Percentiles rank a stretch among this genome's conserved stretches.
phyloP scores from a whole-genome alignment of 2,329 filamentous ascomycete genomes.

The Aspergillus luchuensis region DNA sequence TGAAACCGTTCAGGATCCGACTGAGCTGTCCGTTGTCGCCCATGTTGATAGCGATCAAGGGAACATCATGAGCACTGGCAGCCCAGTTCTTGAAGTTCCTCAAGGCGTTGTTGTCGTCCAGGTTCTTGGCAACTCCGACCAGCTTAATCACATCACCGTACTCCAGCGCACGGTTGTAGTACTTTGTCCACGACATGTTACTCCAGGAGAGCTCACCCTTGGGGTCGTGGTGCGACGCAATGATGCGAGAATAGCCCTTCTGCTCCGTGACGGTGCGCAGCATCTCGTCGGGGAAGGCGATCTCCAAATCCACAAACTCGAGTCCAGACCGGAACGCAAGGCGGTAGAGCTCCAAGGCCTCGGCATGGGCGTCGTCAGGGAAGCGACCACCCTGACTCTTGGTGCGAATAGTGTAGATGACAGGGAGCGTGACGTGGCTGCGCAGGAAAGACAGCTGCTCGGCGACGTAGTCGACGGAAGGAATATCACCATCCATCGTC shows the following conservation, averaged over 20 bases:
- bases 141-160: constrained; percentile 95
- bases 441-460: constrained; percentile 80
- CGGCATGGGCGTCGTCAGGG: constrained; percentile 72
- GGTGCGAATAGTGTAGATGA: constrained; percentile 92
- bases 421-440: constrained; percentile 69
- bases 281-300: constrained; percentile 77
- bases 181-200: constrained; percentile 87
- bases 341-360: constrained; percentile 73
- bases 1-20: constrained; percentile 84
- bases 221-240: constrained; percentile 94
- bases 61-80: constrained; percentile 70
- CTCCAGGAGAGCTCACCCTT: constrained; percentile 77
- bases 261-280: constrained; percentile 68
- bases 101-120: constrained; percentile 86
- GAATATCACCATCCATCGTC: constrained; percentile 57
- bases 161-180: constrained; percentile 86
- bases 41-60: constrained; percentile 96
- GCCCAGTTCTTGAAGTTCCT: constrained; percentile 79
- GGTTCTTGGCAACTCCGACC: constrained; percentile 72
- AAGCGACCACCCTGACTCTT: constrained; percentile 84
- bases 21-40: constrained; percentile 83
- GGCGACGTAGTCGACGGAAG: constrained; percentile 72
- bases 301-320: constrained; percentile 92
- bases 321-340: constrained; percentile 79
- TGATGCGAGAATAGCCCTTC: constrained; percentile 76